Conservation (phyloP, 78 protist species). For the Chrysochromulina tobinii region DNA sequence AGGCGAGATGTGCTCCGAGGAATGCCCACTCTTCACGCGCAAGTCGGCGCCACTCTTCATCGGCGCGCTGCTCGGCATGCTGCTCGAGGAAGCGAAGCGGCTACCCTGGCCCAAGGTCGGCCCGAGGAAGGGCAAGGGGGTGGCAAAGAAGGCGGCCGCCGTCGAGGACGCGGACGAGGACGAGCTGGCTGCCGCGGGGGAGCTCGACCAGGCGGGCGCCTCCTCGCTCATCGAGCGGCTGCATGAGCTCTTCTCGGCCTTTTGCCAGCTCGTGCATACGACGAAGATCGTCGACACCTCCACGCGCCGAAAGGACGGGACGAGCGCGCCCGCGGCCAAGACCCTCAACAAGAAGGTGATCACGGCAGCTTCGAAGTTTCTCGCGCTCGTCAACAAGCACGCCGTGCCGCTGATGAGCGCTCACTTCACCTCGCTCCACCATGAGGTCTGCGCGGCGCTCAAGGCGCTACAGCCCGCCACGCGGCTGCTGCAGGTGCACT, state of each 20-base stretch:
- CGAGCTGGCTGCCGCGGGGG: too few species aligned
- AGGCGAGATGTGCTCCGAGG: not conserved
- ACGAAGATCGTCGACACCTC: not conserved
- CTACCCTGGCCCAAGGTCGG: too few species aligned
- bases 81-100: not conserved
- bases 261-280: not conserved
- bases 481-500: not conserved
- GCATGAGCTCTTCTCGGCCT: not conserved
- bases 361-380: not conserved
- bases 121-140: not conserved
- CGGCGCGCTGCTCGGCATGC: not conserved
- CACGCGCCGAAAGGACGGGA: not conserved
- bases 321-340: too few species aligned
- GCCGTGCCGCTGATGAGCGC: not conserved
- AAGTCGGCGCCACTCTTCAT: not conserved
- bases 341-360: not conserved
- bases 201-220: not conserved
- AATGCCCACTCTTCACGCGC: not conserved
- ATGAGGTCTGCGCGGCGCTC: not conserved
- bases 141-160: not conserved
- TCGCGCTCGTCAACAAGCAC: not conserved
- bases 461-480: not conserved
- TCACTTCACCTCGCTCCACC: not conserved
- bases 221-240: not conserved
- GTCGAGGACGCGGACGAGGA: not conserved